phyloP scores from a whole-genome alignment of 495 filamentous ascomycete species.

The Jackrogersella multiformis region DNA sequence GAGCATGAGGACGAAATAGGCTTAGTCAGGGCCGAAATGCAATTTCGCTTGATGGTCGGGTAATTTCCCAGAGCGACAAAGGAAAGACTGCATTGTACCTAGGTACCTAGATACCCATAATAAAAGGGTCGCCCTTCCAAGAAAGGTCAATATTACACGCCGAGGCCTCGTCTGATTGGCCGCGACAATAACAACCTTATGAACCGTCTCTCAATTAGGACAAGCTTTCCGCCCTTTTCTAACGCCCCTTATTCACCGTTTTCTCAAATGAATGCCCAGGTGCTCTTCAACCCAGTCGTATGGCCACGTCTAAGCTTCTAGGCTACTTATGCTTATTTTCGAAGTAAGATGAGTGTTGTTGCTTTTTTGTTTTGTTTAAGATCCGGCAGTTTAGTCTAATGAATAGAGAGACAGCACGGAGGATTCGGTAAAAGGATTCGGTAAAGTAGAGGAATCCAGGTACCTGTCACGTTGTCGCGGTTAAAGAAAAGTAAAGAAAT shows the following conservation, averaged over 20 bases:
- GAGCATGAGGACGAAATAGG: slow-evolving; percentile 24
- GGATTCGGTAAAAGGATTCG: too few relatives aligned
- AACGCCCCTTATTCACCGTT: slow-evolving; percentile 28
- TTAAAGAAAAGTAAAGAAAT: too few relatives aligned
- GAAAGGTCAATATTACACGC: slow-evolving; percentile 20
- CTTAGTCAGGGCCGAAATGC: slow-evolving; percentile 30
- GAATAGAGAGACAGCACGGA: slow-evolving; percentile 19
- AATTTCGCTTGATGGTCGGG: slow-evolving; percentile 44
- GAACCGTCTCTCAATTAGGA: slow-evolving; percentile 24
- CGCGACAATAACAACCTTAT: slow-evolving; percentile 8
- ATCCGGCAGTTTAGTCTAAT: slow-evolving; percentile 11
- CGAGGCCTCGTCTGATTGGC: slow-evolving; percentile 22
- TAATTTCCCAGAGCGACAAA: slow-evolving; percentile 45
- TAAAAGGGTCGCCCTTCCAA: slow-evolving; percentile 25
- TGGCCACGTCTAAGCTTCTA: not conserved
- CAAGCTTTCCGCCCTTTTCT: slow-evolving; percentile 21
- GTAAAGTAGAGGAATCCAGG: too few relatives aligned
- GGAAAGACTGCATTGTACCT: slow-evolving; percentile 32
- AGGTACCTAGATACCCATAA: slow-evolving; percentile 28
- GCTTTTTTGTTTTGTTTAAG: slow-evolving; percentile 20
- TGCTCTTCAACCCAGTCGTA: slow-evolving; percentile 7
- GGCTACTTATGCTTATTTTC: not conserved
- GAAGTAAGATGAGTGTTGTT: slow-evolving; percentile 11
- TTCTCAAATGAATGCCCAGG: slow-evolving; percentile 16
- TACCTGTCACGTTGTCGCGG: too few relatives aligned